Conservation (phyloP, 169 alveolate species). For the Babesia ovata region DNA sequence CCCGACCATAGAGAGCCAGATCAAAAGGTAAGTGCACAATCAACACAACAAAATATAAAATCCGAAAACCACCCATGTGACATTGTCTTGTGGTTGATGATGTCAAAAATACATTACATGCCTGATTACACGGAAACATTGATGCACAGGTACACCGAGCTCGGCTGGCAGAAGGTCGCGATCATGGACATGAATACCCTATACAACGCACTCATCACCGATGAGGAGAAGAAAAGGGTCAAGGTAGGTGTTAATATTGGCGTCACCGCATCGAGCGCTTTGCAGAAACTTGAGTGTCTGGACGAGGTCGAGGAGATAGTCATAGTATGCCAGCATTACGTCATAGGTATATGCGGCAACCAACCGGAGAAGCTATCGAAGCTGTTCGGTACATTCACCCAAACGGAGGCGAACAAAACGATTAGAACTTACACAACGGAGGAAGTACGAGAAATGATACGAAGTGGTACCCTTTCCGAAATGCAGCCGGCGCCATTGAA, state of each 20-base stretch:
- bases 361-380: conserved; percentile 8
- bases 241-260: background rate
- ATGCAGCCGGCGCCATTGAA: conserved; percentile 48
- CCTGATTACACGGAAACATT: background rate
- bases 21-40: conserved; percentile 22
- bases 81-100: too few relatives aligned
- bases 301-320: conserved; percentile 59
- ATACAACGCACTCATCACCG: conserved; percentile 25
- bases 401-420: background rate
- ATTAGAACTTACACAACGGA: conserved; percentile 40
- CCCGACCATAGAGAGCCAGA: conserved; percentile 42
- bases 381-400: conserved; percentile 9
- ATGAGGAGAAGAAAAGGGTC: conserved; percentile 30
- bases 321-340: conserved; percentile 41
- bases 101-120: too few relatives aligned
- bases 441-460: conserved; percentile 45
- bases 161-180: conserved; percentile 45
- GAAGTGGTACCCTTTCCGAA: conserved; percentile 25
- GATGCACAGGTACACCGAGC: conserved; percentile 31
- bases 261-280: background rate
- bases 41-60: background rate
- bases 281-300: conserved; percentile 45
- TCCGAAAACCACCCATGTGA: too few relatives aligned
- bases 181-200: conserved; percentile 37
- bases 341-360: conserved; percentile 33